phyloP scores from a whole-genome alignment of 441 rosid species.

The Bocquillonia castaneifolia region DNA sequence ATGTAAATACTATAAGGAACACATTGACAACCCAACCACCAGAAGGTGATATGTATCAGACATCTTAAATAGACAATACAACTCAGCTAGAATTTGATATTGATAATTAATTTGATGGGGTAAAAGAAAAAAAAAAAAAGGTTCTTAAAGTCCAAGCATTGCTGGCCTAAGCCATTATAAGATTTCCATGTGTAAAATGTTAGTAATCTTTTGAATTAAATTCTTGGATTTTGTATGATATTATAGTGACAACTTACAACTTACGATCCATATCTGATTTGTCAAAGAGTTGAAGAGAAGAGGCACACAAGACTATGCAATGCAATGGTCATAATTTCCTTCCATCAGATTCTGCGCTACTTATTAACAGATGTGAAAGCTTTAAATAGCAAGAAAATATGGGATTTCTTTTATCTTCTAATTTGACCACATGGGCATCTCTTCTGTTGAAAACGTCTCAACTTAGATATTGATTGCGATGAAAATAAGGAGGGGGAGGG shows the following conservation, averaged over 20 bases:
- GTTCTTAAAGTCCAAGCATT: neutral
- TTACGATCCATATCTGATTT: no score
- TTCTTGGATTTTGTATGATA: neutral
- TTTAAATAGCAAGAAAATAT: no score
- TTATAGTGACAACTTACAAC: neutral
- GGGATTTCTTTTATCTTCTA: no score
- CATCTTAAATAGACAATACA: conserved; percentile 1
- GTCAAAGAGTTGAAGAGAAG: no score
- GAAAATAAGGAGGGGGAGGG: no score
- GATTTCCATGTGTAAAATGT: neutral
- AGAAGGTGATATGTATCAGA: neutral
- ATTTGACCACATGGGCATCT: no score
- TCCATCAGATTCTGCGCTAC: no score
- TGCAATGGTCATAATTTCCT: no score
- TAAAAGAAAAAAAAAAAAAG: neutral
- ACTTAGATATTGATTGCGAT: no score
- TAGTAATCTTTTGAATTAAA: neutral
- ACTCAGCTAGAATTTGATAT: conserved; percentile 20
- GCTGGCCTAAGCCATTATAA: neutral
- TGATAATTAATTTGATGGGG: neutral
- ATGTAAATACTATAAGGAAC: neutral
- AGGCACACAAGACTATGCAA: neutral
- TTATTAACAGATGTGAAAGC: no score
- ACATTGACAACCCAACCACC: conserved; percentile 7
- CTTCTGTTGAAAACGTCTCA: no score